phyloP scores from a whole-genome alignment of 83 land plant genomes.

The Diphasiastrum complanatum region DNA sequence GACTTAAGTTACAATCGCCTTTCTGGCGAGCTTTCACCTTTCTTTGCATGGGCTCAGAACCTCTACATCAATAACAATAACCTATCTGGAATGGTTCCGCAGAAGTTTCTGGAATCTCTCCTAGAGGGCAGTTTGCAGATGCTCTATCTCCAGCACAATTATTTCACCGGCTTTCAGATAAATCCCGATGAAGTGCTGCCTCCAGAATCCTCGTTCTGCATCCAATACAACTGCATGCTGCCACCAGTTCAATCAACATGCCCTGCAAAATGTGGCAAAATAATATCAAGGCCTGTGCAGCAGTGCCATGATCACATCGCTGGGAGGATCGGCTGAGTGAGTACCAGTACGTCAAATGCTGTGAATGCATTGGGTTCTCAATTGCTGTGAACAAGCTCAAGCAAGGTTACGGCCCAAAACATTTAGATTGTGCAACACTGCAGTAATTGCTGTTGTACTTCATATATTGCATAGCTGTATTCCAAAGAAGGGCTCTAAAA shows the following conservation, averaged over 20 bases:
- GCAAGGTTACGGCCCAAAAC: too few relatives aligned
- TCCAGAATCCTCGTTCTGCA: slow-evolving; percentile 49
- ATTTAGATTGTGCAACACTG: too few relatives aligned
- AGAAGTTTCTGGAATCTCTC: slow-evolving; percentile 40
- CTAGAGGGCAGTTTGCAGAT: slow-evolving; percentile 34
- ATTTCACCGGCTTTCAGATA: slow-evolving; percentile 44
- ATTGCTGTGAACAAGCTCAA: too few relatives aligned
- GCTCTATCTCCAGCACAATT: slow-evolving; percentile 72
- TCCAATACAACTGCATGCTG: slow-evolving; percentile 85
- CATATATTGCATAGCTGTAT: too few relatives aligned
- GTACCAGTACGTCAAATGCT: too few relatives aligned
- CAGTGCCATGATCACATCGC: too few relatives aligned
- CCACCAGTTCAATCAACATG: slow-evolving; percentile 71
- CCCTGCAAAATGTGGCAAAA: slow-evolving; percentile 58
- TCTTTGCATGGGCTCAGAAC: slow-evolving; percentile 45
- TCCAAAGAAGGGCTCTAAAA: too few relatives aligned
- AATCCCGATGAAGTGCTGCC: slow-evolving; percentile 51
- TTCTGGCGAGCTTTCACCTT: slow-evolving; percentile 40
- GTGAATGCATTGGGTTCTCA: too few relatives aligned
- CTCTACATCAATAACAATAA: slow-evolving; percentile 61
- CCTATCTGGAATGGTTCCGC: slow-evolving; percentile 60
- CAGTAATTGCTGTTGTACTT: too few relatives aligned
- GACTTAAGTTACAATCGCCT: slow-evolving; percentile 67
- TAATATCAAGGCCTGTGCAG: slow-evolving; percentile 46
- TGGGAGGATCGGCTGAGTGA: too few relatives aligned